Evolutionary conservation across 805 yeast genomes (phyloP), one percentile per base, ranked within the genome.

Genomic region (Hanseniaspora clermontiae): DNA sequence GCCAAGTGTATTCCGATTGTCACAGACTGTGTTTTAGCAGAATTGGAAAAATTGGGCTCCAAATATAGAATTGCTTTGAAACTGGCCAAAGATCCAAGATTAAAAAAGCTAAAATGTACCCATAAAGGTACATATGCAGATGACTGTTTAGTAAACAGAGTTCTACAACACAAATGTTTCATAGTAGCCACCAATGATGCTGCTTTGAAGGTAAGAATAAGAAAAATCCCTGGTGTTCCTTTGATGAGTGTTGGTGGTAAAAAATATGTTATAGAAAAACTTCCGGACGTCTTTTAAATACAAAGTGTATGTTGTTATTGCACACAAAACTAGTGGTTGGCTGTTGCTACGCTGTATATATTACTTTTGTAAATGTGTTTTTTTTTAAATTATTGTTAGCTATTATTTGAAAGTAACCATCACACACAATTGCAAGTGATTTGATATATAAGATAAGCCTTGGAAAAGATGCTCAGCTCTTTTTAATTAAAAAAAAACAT

Each of bases 151-250:
- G 97, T 93, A 17, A 82, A 85, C 67, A 77, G 98, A 63, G 95
- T 93, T 7, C 77, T 91, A 68, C 97, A 91, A 66, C 97, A 93
- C 72, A 93, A 93, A 68, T 93, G 98, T 71, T 93, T 81, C 65
- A 90, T 93, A 57, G 97, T 93, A 39, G 98, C 98, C 50, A 91
- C 97, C 1, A 93, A 91, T 68, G 98, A 93, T 81, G 97, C 96
- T 14, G 97, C 91, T 64, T 74, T 93, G 67, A 93, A 93, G 68
- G 82, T 96, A 65, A 79, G 98, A 69, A 79, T 93, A 36, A 80
- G 98, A 72, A 93, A 93, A 70, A 88, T 93, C 31, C 98, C 98
- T 1, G 98, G 98, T 64, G 86, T 93, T 60, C 98, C 98, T 12
- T 74, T 93, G 38, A 81, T 93, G 95, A 87, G 96, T 71, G 98